Evolutionary conservation across 345 rosid genomes (phyloP).

Genomic region (Theobroma cacao): DNA sequence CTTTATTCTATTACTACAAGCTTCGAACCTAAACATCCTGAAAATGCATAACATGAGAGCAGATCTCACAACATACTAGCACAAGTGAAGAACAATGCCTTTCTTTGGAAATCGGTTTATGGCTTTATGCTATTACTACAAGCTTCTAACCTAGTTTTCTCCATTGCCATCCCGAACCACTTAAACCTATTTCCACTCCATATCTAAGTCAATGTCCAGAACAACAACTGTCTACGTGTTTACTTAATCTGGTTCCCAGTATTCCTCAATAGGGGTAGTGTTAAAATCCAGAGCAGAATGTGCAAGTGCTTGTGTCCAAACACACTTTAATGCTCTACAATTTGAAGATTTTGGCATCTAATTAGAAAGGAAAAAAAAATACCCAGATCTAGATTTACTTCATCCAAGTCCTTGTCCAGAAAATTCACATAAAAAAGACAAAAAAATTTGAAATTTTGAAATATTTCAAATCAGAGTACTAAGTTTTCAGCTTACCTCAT

Average conservation of each 20-base stretch:
- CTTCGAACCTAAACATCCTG: constrained; percentile 7
- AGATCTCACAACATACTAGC: not conserved
- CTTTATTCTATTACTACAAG: not conserved
- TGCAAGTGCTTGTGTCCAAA: not conserved
- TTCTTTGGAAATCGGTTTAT: not conserved
- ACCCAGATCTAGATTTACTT: constrained; percentile 1
- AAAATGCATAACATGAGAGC: not conserved
- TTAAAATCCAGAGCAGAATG: not conserved
- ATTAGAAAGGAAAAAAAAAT: not conserved
- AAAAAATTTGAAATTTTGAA: not conserved
- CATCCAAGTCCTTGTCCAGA: not conserved
- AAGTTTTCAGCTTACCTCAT: constrained; percentile 42
- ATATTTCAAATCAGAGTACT: not conserved
- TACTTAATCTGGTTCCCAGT: not conserved
- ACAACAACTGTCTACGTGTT: not conserved
- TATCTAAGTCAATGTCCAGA: not conserved
- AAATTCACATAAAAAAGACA: not conserved
- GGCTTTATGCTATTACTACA: not conserved
- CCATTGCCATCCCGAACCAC: not conserved
- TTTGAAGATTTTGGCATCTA: not conserved
- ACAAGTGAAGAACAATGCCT: not conserved
- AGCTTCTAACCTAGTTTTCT: not conserved
- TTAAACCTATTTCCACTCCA: not conserved
- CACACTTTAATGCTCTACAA: not conserved
- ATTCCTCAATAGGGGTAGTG: not conserved